Percentiles rank a stretch among this genome's conserved stretches.
Evolutionary conservation across 2,329 filamentous ascomycete genomes (phyloP).

Genomic region (Paraconiothyrium brasiliense): DNA sequence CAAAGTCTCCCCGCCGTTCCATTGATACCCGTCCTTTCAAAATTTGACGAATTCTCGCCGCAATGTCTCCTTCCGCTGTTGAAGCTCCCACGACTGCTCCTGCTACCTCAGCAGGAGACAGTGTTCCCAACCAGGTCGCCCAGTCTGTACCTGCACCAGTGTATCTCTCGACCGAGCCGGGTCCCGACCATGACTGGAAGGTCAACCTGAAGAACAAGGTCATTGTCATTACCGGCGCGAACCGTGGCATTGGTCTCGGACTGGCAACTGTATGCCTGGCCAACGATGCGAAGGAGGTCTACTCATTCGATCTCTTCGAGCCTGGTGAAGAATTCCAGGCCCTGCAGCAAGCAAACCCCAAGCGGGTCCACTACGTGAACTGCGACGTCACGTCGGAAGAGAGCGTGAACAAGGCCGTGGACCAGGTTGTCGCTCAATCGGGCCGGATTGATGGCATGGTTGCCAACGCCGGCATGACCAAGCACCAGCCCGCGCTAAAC

Average conservation of each 20-base stretch:
- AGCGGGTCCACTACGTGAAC: slow-evolving; percentile 56
- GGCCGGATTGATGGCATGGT: slow-evolving; percentile 63
- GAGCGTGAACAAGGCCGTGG: slow-evolving; percentile 56
- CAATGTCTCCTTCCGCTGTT: slow-evolving; percentile 44
- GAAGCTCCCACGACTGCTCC: slow-evolving; percentile 29
- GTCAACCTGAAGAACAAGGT: slow-evolving; percentile 57
- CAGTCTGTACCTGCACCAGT: slow-evolving; percentile 42
- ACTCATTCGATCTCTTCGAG: slow-evolving; percentile 60
- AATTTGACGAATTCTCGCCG: slow-evolving; percentile 23
- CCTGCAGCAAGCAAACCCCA: slow-evolving; percentile 53
- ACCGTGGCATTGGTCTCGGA: slow-evolving; percentile 55
- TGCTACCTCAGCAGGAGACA: slow-evolving; percentile 19
- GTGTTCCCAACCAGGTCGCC: slow-evolving; percentile 25
- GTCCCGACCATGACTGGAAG: slow-evolving; percentile 57
- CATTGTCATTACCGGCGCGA: slow-evolving; percentile 42
- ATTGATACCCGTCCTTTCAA: slow-evolving; percentile 4
- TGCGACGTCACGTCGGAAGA: slow-evolving; percentile 61
- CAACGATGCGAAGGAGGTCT: slow-evolving; percentile 58
- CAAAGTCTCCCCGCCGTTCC: neutral
- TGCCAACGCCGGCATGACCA: slow-evolving; percentile 62
- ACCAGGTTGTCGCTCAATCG: slow-evolving; percentile 57
- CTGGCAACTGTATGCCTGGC: slow-evolving; percentile 58
- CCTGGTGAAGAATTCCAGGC: slow-evolving; percentile 57
- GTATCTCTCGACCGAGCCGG: slow-evolving; percentile 54
- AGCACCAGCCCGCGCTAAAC: slow-evolving; percentile 62